phyloP scores from a whole-genome alignment of 2,329 filamentous ascomycete genomes.

The Apiospora pterosperma region DNA sequence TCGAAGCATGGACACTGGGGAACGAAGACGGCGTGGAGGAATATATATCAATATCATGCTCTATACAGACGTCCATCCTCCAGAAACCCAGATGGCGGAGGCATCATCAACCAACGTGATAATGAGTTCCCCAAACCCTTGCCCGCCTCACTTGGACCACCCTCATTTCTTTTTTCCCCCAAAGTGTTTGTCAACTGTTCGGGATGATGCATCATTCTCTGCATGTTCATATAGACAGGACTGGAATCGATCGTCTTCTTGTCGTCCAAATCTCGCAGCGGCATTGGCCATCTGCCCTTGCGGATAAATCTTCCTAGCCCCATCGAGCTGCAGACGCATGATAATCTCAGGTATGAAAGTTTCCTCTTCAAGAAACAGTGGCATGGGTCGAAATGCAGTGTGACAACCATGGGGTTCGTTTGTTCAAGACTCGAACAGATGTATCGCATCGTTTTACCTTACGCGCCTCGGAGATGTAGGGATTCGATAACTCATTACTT shows the following conservation, averaged over 20 bases:
- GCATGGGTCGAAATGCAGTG: not conserved
- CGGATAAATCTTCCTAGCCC: not conserved
- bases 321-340: not conserved
- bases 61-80: not conserved
- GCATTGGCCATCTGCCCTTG: not conserved
- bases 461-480: not conserved
- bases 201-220: not conserved
- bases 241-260: not conserved
- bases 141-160: not conserved
- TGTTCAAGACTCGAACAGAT: no score
- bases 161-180: not conserved
- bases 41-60: not conserved
- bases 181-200: not conserved
- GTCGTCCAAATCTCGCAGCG: not conserved
- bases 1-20: not conserved
- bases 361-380: not conserved
- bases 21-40: not conserved
- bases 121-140: not conserved
- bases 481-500: not conserved
- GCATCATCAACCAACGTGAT: not conserved
- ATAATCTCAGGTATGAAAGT: not conserved
- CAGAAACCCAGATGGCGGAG: not conserved
- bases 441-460: not conserved
- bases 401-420: no score
- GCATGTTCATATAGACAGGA: not conserved